These are phyloP conservation scores for Carex pumila DNA, from an alignment of 176 grass and related monocot species.

Conservation along the genomic window DNA sequence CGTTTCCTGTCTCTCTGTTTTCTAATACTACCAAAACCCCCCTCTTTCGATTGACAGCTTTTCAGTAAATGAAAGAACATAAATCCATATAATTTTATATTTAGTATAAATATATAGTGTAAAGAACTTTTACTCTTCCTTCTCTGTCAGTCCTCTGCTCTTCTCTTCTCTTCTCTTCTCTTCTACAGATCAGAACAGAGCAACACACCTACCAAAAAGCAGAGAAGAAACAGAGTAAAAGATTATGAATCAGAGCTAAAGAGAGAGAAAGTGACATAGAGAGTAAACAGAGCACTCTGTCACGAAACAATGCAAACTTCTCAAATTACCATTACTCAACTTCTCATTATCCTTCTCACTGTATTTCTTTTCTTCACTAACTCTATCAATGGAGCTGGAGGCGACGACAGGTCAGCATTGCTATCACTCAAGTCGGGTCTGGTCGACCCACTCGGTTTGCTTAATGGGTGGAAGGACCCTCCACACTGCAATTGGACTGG, in stretches of 20 bases:
- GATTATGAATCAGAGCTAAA: slow-evolving; percentile 17
- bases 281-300: slow-evolving; percentile 13
- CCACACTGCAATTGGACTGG: slow-evolving; percentile 72
- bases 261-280: slow-evolving; percentile 2
- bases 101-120: slow-evolving; percentile 36
- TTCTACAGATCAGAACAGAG: slow-evolving; percentile 24
- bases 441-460: slow-evolving; percentile 42
- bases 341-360: slow-evolving; percentile 13
- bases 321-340: slow-evolving; percentile 9
- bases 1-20: slow-evolving; percentile 68
- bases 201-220: slow-evolving; percentile 19
- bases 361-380: neutral
- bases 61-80: slow-evolving; percentile 28
- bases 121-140: slow-evolving; percentile 18
- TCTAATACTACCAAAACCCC: neutral
- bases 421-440: slow-evolving; percentile 63
- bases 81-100: slow-evolving; percentile 33
- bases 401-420: slow-evolving; percentile 42
- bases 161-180: slow-evolving; percentile 31
- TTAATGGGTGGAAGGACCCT: slow-evolving; percentile 43
- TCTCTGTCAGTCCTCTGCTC: slow-evolving; percentile 2
- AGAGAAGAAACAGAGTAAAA: slow-evolving; percentile 35
- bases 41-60: slow-evolving; percentile 34
- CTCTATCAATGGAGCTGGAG: slow-evolving; percentile 15
- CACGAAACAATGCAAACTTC: slow-evolving; percentile 20